Evolutionary conservation across 108 stramenopile species (phyloP), one percentile per base, ranked within the genome.

Genomic region (Conticribra weissflogii): DNA sequence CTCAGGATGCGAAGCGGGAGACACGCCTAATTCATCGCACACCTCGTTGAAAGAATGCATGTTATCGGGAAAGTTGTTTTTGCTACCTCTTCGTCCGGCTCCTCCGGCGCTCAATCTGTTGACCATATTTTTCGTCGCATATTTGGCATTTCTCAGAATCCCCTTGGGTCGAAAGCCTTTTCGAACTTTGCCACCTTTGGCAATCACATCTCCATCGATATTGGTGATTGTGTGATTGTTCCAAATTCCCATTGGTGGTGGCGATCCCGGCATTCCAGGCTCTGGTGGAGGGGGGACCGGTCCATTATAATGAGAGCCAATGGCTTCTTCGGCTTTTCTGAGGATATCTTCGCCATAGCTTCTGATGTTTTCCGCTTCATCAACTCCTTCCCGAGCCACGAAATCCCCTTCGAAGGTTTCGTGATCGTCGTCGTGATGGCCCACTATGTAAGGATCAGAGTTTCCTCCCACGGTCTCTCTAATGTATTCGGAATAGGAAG

Each of bases 11-110:
- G 50, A 15, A 7, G 4, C 3, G 7, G 24, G 23, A 25, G 15
- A 28, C 1, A 62, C 33, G 33, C 61, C 61, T 22, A 62, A 28
- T 7, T 48, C 47, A 2, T 62, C 36, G 19, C 61, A 62, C 1
- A 65, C 14, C 7, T 50, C 63, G 32, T 50, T 57, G 29, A 57
- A 57, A 15, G 22, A 21, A 28, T 57, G 30, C 28, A 14, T 9
- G 3, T n/a, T 57, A 8, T 14, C 33, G 8, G 12, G 5, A 12
- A 9, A 12, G 36, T 41, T 41, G 36, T 41, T 41, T 9, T 41
- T 41, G 12, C 36, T 41, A 41, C 36, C 36, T 9, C 36, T 12
- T 9, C 36, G 5, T 12, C 8, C 36, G 12, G 36, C 36, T 9
- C 36, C 36, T 9, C 36, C 36, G 8, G 36, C 36, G 36, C 8